Evolutionary conservation across 2,329 filamentous ascomycete genomes (phyloP), one percentile per base, ranked within the genome.

Genomic region (Xylariaceae sp.): DNA sequence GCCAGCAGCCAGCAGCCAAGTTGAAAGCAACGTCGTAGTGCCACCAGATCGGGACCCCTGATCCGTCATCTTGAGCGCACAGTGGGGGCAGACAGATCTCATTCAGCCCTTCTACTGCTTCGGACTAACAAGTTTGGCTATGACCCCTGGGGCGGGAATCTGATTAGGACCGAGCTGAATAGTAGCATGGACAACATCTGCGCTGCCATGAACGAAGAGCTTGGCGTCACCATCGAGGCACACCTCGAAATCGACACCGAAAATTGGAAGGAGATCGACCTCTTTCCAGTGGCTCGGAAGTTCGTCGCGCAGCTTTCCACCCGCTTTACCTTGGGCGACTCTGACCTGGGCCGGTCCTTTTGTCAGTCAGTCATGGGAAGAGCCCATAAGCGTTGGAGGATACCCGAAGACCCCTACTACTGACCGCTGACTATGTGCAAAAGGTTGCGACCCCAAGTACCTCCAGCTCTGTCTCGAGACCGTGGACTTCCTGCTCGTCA

Each of bases 21-120:
- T n/a, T n/a, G n/a, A n/a, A n/a, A n/a, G n/a, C n/a, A n/a, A n/a
- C n/a, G n/a, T n/a, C n/a, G n/a, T n/a, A n/a, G n/a, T n/a, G n/a
- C n/a, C n/a, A n/a, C n/a, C n/a, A n/a, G n/a, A n/a, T n/a, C n/a
- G n/a, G n/a, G n/a, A n/a, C n/a, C n/a, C n/a, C n/a, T n/a, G n/a
- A n/a, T n/a, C n/a, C n/a, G n/a, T n/a, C n/a, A n/a, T n/a, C n/a
- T n/a, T n/a, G n/a, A n/a, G n/a, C n/a, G n/a, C n/a, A n/a, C n/a
- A n/a, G n/a, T n/a, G n/a, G n/a, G n/a, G n/a, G n/a, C n/a, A n/a
- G n/a, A n/a, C n/a, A n/a, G 58, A 65, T 14, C 35, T 62, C 4
- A 51, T 63, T 6, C 57, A 61, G 32, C 38, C 51, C 1, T 35
- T 44, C 5, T 60, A 59, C 38, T 56, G 51, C 2, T 44, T 63